These are phyloP conservation scores for Alternaria ventricosa DNA, from an alignment of 2,329 filamentous ascomycete species.

Conservation along the genomic window DNA sequence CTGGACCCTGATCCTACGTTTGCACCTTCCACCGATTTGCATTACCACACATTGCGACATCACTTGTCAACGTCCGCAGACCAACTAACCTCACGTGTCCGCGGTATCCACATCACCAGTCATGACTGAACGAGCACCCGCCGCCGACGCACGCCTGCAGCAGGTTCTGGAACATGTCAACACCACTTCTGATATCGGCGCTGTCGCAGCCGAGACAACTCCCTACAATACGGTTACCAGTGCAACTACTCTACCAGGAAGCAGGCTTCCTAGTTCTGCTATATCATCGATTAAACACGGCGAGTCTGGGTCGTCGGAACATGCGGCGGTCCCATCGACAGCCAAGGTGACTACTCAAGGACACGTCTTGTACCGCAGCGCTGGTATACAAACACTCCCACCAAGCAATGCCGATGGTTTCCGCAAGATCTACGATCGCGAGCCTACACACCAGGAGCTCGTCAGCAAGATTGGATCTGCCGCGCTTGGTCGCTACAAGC, in stretches of 20 bases:
- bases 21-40: background rate
- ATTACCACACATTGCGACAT: background rate
- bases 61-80: background rate
- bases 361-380: conserved; percentile 16
- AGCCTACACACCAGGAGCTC: conserved; percentile 9
- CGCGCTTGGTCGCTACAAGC: conserved; percentile 14
- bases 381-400: conserved; percentile 22
- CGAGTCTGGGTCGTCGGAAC: background rate
- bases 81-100: background rate
- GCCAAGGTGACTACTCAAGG: background rate
- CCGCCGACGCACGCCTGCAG: background rate
- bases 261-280: background rate
- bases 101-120: background rate
- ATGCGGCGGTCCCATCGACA: background rate
- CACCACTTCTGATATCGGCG: background rate
- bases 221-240: background rate
- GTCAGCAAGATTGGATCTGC: conserved; percentile 12
- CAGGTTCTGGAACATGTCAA: background rate
- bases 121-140: background rate
- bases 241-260: background rate
- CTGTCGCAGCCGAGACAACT: background rate
- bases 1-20: background rate
- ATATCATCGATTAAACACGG: background rate
- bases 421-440: conserved; percentile 15
- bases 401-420: conserved; percentile 11